A percentile compares a stretch with the other conserved stretches of the same genome.
Conservation (phyloP, 257 asterid species). For the Przewalskia tangutica region DNA sequence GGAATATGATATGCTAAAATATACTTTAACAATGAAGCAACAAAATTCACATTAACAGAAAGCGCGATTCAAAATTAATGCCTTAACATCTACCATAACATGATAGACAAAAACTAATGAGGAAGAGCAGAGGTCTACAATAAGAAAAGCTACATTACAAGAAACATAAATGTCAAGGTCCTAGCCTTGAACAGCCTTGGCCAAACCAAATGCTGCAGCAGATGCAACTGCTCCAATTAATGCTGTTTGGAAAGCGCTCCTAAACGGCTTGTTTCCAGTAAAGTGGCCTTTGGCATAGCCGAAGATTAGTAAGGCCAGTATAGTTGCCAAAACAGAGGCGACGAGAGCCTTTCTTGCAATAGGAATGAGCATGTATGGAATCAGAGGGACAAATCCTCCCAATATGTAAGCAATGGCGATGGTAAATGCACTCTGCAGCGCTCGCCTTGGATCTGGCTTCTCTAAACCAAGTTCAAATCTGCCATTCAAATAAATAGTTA, state of each 20-base stretch:
- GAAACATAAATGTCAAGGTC: not conserved
- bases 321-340: slow-evolving; percentile 57
- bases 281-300: slow-evolving; percentile 83
- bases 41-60: not conserved
- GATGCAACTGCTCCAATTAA: slow-evolving; percentile 91
- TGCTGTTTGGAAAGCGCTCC: slow-evolving; percentile 71
- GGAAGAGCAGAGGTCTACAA: not conserved
- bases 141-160: not conserved
- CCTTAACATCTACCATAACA: not conserved
- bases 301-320: slow-evolving; percentile 58
- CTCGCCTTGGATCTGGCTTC: slow-evolving; percentile 91
- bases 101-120: not conserved
- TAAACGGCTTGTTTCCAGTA: slow-evolving; percentile 61
- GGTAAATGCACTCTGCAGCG: slow-evolving; percentile 75
- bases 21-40: not conserved
- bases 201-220: slow-evolving; percentile 94
- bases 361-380: slow-evolving; percentile 68
- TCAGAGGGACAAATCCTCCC: slow-evolving; percentile 82
- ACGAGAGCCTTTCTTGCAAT: slow-evolving; percentile 47
- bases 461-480: slow-evolving; percentile 94
- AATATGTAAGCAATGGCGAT: slow-evolving; percentile 66
- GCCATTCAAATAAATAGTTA: not conserved
- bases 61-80: not conserved
- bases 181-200: slow-evolving; percentile 64
- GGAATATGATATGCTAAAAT: not conserved